phyloP scores from a whole-genome alignment of 2,329 filamentous ascomycete species.

The Alternaria consortialis region DNA sequence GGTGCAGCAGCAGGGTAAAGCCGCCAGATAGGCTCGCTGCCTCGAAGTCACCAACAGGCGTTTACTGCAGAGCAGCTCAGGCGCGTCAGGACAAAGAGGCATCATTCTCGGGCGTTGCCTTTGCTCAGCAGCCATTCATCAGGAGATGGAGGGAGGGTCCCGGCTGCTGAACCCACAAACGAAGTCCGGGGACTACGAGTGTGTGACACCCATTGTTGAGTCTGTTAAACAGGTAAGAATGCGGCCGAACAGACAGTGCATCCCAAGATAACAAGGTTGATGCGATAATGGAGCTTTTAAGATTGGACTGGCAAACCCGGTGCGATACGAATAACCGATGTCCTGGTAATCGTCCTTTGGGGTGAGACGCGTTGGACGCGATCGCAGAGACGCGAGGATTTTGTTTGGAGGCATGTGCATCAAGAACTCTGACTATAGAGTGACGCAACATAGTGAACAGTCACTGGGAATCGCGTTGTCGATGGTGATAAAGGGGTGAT shows the following conservation, averaged over 20 bases:
- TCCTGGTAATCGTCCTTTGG: neutral
- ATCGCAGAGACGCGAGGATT: neutral
- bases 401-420: neutral
- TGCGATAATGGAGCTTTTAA: neutral
- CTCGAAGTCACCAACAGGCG: conserved; percentile 15
- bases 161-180: conserved; percentile 44
- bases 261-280: neutral
- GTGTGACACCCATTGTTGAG: conserved; percentile 31
- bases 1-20: conserved; percentile 37
- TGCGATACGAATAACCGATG: neutral
- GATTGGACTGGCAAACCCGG: neutral
- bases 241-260: neutral
- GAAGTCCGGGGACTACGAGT: conserved; percentile 34
- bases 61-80: conserved; percentile 25
- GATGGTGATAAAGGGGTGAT: neutral
- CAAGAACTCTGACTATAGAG: neutral
- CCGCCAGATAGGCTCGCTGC: conserved; percentile 45
- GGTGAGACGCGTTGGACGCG: neutral
- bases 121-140: conserved; percentile 47
- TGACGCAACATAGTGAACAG: neutral
- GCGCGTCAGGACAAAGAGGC: conserved; percentile 12
- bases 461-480: too few species aligned
- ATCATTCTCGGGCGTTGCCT: conserved; percentile 48
- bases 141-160: conserved; percentile 28
- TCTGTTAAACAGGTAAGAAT: neutral